Evolutionary conservation across 768 basidiomycete genomes (phyloP).

Genomic region (Boletus eberwhitei): DNA sequence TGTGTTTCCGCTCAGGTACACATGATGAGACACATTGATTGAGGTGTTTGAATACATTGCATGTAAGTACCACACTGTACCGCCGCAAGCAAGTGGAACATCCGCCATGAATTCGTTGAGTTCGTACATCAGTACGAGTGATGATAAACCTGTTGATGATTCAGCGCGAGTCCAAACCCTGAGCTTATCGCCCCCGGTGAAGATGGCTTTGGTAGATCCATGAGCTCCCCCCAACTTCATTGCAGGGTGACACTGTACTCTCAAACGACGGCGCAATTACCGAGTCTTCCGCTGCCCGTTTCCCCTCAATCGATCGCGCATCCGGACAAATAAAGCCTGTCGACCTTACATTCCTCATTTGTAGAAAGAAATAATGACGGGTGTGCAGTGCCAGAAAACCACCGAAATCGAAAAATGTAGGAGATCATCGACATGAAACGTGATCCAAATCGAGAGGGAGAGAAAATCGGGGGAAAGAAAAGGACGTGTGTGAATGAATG

Average conservation of each 20-base stretch:
- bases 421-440: background rate
- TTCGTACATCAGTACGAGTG: background rate
- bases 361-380: background rate
- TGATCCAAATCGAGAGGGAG: background rate
- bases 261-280: background rate
- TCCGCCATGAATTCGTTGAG: background rate
- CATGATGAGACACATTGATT: background rate
- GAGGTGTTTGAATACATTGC: background rate
- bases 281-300: background rate
- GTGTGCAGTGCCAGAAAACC: background rate
- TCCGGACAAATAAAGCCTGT: background rate
- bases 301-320: slow-evolving; percentile 31
- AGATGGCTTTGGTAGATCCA: too few species aligned
- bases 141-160: background rate
- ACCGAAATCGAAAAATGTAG: background rate
- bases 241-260: background rate
- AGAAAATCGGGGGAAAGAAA: background rate
- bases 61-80: background rate
- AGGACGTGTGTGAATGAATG: background rate
- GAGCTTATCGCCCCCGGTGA: too few species aligned
- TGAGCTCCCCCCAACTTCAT: too few species aligned
- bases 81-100: background rate
- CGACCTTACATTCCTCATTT: slow-evolving; percentile 2
- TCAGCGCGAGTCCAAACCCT: too few species aligned
- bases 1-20: background rate